Evolutionary conservation across 1,139 yeast species (phyloP).

Genomic region (Suhomyces chickasaworum): DNA sequence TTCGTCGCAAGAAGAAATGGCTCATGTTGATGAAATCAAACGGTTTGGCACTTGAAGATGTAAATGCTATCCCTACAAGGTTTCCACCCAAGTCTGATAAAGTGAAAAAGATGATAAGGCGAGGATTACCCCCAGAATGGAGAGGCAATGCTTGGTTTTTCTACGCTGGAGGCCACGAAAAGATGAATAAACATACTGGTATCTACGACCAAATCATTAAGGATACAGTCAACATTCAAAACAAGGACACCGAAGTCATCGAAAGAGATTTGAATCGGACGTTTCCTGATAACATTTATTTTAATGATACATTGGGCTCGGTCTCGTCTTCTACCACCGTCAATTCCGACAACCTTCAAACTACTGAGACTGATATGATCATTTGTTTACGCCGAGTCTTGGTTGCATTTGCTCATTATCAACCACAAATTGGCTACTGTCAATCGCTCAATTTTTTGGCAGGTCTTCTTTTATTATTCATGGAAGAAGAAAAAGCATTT

Average conservation of each 20-base stretch:
- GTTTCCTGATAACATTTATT: constrained; percentile 87
- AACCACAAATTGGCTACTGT: constrained; percentile 92
- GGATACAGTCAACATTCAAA: constrained; percentile 52
- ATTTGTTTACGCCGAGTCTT: constrained; percentile 77
- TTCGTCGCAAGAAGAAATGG: constrained; percentile 78
- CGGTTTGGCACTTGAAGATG: constrained; percentile 54
- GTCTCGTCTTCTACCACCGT: constrained; percentile 8
- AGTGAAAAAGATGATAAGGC: constrained; percentile 76
- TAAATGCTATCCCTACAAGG: constrained; percentile 39
- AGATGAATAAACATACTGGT: constrained; percentile 66
- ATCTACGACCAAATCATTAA: constrained; percentile 67
- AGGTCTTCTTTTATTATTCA: constrained; percentile 75
- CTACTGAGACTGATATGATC: constrained; percentile 63
- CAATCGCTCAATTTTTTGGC: constrained; percentile 92
- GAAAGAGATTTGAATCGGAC: constrained; percentile 92
- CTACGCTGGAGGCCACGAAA: constrained; percentile 90
- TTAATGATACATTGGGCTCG: constrained; percentile 35
- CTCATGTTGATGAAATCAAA: constrained; percentile 58
- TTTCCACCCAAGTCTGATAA: constrained; percentile 88
- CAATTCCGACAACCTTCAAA: constrained; percentile 7
- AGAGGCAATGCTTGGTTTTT: constrained; percentile 96
- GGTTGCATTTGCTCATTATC: constrained; percentile 80
- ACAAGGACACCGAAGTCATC: constrained; percentile 84
- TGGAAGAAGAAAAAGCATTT: constrained; percentile 87
- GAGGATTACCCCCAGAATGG: constrained; percentile 97